Percentiles rank a stretch among this genome's conserved stretches.
phyloP scores from a whole-genome alignment of 169 alveolate species.

The Babesia divergens region DNA sequence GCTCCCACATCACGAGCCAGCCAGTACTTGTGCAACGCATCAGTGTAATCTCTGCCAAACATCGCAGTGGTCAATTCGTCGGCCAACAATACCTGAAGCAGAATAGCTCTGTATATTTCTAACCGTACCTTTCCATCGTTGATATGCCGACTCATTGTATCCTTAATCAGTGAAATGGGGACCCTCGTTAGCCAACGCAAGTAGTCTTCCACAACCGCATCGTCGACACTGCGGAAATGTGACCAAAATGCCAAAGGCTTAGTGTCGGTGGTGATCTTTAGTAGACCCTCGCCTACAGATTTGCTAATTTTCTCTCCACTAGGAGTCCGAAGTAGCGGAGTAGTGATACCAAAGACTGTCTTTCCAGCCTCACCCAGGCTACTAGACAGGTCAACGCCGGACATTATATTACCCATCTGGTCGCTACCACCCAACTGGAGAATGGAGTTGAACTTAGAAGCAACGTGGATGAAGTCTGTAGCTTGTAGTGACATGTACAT shows the following conservation, averaged over 20 bases:
- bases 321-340: constrained; percentile 63
- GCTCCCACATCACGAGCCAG: constrained; percentile 1
- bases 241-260: constrained; percentile 50
- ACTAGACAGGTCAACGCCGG: constrained; percentile 76
- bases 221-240: constrained; percentile 60
- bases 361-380: background rate
- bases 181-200: constrained; percentile 58
- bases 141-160: constrained; percentile 19
- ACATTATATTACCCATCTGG: constrained; percentile 82
- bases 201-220: constrained; percentile 28
- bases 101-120: background rate
- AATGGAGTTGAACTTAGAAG: constrained; percentile 51
- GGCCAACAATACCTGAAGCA: constrained; percentile 34
- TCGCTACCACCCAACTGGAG: constrained; percentile 83
- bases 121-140: constrained; percentile 41
- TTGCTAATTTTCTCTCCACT: constrained; percentile 71
- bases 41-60: constrained; percentile 34
- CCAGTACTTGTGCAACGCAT: constrained; percentile 50
- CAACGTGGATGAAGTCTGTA: constrained; percentile 71
- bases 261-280: constrained; percentile 39
- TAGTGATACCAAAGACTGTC: constrained; percentile 68
- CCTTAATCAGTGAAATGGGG: constrained; percentile 18
- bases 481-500: constrained; percentile 80
- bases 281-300: constrained; percentile 33
- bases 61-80: constrained; percentile 50